Percentiles rank a stretch among this genome's conserved stretches.
These are phyloP conservation scores for carrot (Daucus carota) DNA, from an alignment of 129 eudicot species.

Conservation along the genomic window DH1_v3.0 NC_030389.2:10728001-10728500, in stretches of 20 bases:
- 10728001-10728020: neutral
- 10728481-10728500: neutral
- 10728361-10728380: conserved; percentile 26
- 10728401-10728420: neutral
- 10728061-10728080: neutral
- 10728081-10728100: neutral
- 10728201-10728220: neutral
- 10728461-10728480: neutral
- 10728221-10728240: neutral
- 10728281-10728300: conserved; percentile 85
- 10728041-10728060: neutral
- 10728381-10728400: conserved; percentile 1
- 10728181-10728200: neutral
- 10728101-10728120: neutral
- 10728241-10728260: conserved; percentile 37
- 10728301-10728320: conserved; percentile 54
- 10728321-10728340: conserved; percentile 40
- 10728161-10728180: neutral
- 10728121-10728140: neutral
- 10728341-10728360: conserved; percentile 16
- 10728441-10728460: neutral
- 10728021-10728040: neutral
- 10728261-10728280: conserved; percentile 34
- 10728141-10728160: neutral
- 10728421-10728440: neutral